Evolutionary conservation across 2,329 filamentous ascomycete genomes (phyloP), one percentile per base, ranked within the genome.

Genomic region (Macrophomina pseudophaseolina): DNA sequence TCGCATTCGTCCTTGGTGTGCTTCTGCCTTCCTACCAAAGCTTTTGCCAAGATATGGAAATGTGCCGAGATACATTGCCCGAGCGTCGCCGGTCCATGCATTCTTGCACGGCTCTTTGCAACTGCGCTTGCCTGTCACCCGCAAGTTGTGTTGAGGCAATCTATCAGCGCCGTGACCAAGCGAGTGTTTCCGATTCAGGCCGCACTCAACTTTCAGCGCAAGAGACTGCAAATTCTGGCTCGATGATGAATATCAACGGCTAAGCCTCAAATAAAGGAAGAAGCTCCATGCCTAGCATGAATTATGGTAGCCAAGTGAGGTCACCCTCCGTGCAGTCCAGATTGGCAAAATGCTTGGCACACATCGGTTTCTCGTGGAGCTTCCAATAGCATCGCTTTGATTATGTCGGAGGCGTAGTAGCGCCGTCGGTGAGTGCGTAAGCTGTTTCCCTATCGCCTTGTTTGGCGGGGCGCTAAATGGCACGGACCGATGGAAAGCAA

Each of bases 381-480:
- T n/a, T 30, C 1, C 58, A 62, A 62, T 62, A 9, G 5, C 30
- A 7, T 28, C 11, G 5, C 11, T 49, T 2, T 38, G 30, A 62
- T 62, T 62, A 23, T 16, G 58, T 38, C 33, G n/a, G 4, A 4
- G 2, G 44, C 5, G 28, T 30, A 32, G 42, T 40, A 49, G 44
- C 42, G n/a, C n/a, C 16, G 44, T 28, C 44, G 58, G 58, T 62
- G 58, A 62, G 58, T 62, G 58, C 58, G 58, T 62, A 62, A 62
- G 58, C 58, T n/a, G 44, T 62, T 49, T 62, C n/a, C 9, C 16
- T 23, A 49, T 38, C 30, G n/a, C 11, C 44, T 11, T 12, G 40
- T 44, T 30, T 44, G 35, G 53, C 53, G 53, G 28, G 40, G 28
- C 28, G 11, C 7, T 32, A 32, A 7, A 23, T 38, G 14, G 44